These are phyloP conservation scores for Corylus americana DNA, from an alignment of 306 rosid genomes.

Conservation along the genomic window DNA sequence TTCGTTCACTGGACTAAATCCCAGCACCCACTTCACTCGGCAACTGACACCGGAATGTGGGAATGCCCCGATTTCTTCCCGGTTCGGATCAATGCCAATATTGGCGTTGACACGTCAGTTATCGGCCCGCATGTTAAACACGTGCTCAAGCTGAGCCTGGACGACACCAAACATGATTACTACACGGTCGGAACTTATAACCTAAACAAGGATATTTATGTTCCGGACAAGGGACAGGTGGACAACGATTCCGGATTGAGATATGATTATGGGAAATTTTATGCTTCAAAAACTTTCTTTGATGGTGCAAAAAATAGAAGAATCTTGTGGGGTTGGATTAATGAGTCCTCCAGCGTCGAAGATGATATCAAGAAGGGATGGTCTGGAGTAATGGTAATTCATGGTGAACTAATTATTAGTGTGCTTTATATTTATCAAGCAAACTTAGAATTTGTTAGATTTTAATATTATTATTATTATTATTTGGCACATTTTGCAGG, in stretches of 20 bases:
- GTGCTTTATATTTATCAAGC: no score
- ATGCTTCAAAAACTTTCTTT: conserved; percentile 78
- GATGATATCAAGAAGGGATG: no score
- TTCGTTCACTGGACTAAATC: no score
- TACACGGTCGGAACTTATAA: conserved; percentile 67
- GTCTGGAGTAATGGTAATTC: conserved; percentile 1
- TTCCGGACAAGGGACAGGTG: conserved; percentile 52
- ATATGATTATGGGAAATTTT: conserved; percentile 79
- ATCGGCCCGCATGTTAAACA: conserved; percentile 49
- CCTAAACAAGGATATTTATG: conserved; percentile 45
- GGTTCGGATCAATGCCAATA: conserved; percentile 7
- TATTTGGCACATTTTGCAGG: conserved; percentile 39
- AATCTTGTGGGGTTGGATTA: no score
- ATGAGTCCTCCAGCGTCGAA: no score
- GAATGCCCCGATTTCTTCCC: no score
- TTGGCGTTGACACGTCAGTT: conserved; percentile 55
- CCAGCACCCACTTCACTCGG: no score
- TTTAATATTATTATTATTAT: background rate
- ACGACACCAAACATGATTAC: conserved; percentile 56
- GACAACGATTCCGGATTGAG: conserved; percentile 43
- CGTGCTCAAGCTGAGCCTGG: conserved; percentile 72
- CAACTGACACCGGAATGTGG: no score
- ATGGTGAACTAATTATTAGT: no score
- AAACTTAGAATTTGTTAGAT: background rate
- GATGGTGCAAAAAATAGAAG: conserved; percentile 52